Base-by-base conservation (phyloP, 768 basidiomycete genomes). In the Macrolepiota fuliginosa region DNA sequence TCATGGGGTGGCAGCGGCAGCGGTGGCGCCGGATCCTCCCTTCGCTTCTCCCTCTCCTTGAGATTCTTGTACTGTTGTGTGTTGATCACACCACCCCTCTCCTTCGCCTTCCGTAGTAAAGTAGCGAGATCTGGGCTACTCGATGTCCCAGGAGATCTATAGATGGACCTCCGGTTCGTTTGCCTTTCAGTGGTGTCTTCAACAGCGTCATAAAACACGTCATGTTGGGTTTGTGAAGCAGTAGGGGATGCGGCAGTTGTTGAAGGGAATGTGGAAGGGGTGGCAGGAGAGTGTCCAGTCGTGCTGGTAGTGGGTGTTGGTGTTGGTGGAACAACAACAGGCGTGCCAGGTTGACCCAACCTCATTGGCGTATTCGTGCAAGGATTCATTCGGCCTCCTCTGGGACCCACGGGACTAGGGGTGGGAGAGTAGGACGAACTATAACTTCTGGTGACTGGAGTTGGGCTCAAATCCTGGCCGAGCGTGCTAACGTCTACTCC, bases 81-180 rank as follows among this genome's bases (percentile, higher is more conserved):
- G 13, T 72, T 70, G 24, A 82, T 68, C 42, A 78, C 74, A 0
- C 77, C 81, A 19, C 85, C 85, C 54, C 82, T 78, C 68, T 89
- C 90, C 74, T 88, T 92, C 15, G 91, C 89, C 74, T 94, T 95
- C 63, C 89, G 82, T 56, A 95, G 73, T 56, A 97, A 80, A 10
- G 92, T 94, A 3, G 92, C 92, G 22, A 97, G 80, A 74, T 98
- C 95, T 27, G 95, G 96, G 70, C 90, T 94, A 67, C 91, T 92
- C 36, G 94, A 90, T 7, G 93, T 96, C 46, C 94, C 95, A 11
- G 91, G 82, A 19, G 91, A 89, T 61, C 95, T 82, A 72, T 94
- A 95, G 77, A 97, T 85, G 64, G 90, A 92, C 54, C 92, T 84
- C 49, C 92, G 83, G 72, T 91, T 91, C 7, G 83, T 85, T 68